Base-by-base conservation (phyloP, 2,329 filamentous ascomycete species). In the Aspergillus bombycis region DNA sequence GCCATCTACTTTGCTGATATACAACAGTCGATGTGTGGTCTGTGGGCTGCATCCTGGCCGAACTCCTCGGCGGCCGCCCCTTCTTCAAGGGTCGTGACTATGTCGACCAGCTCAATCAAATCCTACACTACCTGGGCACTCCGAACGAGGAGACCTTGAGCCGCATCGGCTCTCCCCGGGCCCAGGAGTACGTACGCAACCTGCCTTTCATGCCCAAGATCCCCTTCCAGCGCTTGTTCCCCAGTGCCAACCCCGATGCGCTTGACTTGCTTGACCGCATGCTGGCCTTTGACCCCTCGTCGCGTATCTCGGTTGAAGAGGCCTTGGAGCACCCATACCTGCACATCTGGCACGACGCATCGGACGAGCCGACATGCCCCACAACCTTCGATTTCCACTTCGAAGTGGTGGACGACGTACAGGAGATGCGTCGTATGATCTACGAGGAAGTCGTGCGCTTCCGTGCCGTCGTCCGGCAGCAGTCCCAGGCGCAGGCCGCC, bases 21-120 rank as follows among this genome's bases (percentile, higher is more conserved):
- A 41, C 71, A 74, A 66, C 60, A 98, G 94, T 99, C 80, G 95
- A 99, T 77, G 94, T 99, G 38, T 99, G 95, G 95, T 99, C 95
- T 10, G 94, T 99, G 50, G 95, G 95, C 65, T 99, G 95, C 77
- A 99, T 99, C 73, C 87, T 99, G 60, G 95, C 95, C 60, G 95
- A 99, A 80, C 88, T 99, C 14, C 88, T 99, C 41, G 95, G 95
- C 67, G 94, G 95, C 64, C 91, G 96, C 64, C 95, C 95, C 50
- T 99, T 99, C 86, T 98, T 99, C 86, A 99, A 99, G 83, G 95
- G 95, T 63, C 92, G 95, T 66, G 95, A 99, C 83, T 99, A 99
- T 75, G 95, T 99, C 79, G 95, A 99, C 81, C 95, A 99, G 84
- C 88, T 99, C 69, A 99, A 99, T 85, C 95, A 99, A 82, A 99